Evolutionary conservation across 139 green algal species (phyloP).

Genomic region (Closterium sp.): DNA sequence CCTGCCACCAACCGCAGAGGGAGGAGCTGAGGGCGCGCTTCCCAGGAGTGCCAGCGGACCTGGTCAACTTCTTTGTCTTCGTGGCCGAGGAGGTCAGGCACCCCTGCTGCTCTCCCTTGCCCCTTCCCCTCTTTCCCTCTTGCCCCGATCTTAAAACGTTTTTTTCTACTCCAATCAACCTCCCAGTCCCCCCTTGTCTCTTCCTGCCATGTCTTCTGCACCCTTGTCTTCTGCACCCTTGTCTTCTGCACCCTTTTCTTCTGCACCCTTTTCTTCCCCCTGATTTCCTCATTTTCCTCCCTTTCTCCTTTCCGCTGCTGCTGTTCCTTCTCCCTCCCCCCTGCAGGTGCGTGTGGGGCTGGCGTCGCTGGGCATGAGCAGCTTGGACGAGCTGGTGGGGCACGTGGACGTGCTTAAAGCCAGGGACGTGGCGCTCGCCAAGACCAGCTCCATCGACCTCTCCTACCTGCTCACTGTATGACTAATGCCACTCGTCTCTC

Average conservation of each 20-base stretch:
- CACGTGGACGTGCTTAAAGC: constrained; percentile 62
- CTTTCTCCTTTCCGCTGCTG: background rate
- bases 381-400: constrained; percentile 91
- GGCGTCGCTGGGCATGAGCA: constrained; percentile 77
- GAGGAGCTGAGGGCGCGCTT: constrained; percentile 97
- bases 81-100: constrained; percentile 54
- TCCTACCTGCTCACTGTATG: constrained; percentile 72
- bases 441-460: constrained; percentile 90
- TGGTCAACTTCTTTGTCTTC: constrained; percentile 99
- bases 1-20: constrained; percentile 54
- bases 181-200: too few relatives aligned
- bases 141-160: background rate
- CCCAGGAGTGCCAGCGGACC: constrained; percentile 83
- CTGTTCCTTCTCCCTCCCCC: background rate
- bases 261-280: background rate
- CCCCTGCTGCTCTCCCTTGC: background rate
- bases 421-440: constrained; percentile 72
- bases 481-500: constrained; percentile 22
- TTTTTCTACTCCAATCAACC: background rate
- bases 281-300: background rate
- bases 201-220: too few relatives aligned
- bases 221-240: background rate
- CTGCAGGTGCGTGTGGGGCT: constrained; percentile 69
- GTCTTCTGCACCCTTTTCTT: too few relatives aligned
- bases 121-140: background rate